phyloP scores from a whole-genome alignment of 306 rosid species.

The Neltuma alba region DNA sequence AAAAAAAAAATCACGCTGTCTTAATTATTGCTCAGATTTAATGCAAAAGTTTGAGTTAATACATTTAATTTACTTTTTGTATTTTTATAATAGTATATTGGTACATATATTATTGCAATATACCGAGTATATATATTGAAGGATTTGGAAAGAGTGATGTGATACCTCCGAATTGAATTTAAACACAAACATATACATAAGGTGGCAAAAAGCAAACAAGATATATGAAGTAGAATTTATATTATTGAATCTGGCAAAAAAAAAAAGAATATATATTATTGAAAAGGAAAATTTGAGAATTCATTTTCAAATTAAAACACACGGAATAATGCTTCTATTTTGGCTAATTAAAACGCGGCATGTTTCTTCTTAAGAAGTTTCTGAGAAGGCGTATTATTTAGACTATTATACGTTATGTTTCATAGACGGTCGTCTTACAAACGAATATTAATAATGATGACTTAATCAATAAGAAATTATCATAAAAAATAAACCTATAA shows the following conservation, averaged over 20 bases:
- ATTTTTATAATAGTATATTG: no score
- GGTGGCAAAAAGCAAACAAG: no score
- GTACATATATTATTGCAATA: neutral
- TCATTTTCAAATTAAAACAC: no score
- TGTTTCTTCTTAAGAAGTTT: neutral
- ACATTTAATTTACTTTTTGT: neutral
- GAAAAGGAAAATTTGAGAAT: neutral
- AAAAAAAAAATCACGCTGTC: neutral
- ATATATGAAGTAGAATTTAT: no score
- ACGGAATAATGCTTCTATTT: no score
- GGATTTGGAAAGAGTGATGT: neutral
- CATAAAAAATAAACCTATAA: neutral
- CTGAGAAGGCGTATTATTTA: neutral
- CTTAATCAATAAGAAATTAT: neutral
- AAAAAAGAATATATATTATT: neutral
- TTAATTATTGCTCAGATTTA: neutral
- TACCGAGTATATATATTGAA: neutral
- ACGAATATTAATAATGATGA: neutral
- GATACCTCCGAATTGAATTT: neutral
- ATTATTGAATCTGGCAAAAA: no score
- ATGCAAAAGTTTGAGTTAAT: neutral
- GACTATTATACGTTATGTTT: neutral
- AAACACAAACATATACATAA: neutral
- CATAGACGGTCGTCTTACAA: neutral
- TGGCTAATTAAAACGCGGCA: no score